Conservation (phyloP, 768 basidiomycete genomes). For the Trametes villosa region DNA sequence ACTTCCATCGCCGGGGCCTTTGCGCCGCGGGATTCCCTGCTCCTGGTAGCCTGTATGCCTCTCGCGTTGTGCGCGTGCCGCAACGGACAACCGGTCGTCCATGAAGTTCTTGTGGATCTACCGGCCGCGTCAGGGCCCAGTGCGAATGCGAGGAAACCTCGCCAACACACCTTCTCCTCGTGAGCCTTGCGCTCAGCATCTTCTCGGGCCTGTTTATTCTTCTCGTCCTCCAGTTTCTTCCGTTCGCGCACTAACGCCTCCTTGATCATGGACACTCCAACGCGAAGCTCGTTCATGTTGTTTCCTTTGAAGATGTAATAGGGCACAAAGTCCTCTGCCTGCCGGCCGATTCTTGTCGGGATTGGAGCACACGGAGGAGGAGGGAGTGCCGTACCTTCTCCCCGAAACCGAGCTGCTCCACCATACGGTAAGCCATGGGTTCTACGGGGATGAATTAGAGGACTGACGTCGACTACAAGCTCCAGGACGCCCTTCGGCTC, state of each 20-base stretch:
- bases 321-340: conserved; percentile 73
- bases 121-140: neutral
- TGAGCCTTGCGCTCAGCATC: conserved; percentile 55
- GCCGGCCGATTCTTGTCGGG: neutral
- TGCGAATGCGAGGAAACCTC: too few species aligned
- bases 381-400: neutral
- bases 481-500: conserved; percentile 71
- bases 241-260: conserved; percentile 60
- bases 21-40: neutral
- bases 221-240: conserved; percentile 45
- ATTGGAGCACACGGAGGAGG: neutral
- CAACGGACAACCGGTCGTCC: conserved; percentile 63
- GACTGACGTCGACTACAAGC: conserved; percentile 70
- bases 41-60: neutral
- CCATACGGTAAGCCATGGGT: neutral
- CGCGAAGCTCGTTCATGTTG: conserved; percentile 53
- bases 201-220: conserved; percentile 50
- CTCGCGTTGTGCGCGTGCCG: conserved; percentile 10
- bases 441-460: neutral
- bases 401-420: conserved; percentile 2
- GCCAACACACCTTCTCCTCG: conserved; percentile 52
- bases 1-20: neutral
- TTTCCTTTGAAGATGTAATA: conserved; percentile 63
- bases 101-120: conserved; percentile 73
- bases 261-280: conserved; percentile 63